A percentile compares a stretch with the other conserved stretches of the same genome.
These are phyloP conservation scores for Colletotrichum sp. DNA, from an alignment of 2,329 filamentous ascomycete species.

Conservation along the genomic window DNA sequence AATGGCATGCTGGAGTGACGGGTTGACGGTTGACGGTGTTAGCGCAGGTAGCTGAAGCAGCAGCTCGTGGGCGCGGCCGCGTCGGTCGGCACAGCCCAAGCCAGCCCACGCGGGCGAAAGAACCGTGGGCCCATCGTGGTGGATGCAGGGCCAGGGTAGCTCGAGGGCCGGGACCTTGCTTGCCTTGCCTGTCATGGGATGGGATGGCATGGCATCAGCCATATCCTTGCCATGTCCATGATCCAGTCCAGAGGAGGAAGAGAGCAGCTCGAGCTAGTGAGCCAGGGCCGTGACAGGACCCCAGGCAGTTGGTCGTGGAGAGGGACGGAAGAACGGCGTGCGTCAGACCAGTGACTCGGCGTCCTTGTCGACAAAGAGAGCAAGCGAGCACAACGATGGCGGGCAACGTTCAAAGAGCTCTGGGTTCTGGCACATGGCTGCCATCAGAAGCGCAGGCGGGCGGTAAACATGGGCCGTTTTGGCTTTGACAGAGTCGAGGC, in stretches of 20 bases:
- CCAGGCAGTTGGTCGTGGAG: conserved; percentile 9
- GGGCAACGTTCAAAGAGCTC: conserved; percentile 1
- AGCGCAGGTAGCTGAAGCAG: neutral
- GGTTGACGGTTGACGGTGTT: neutral
- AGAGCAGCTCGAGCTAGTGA: neutral
- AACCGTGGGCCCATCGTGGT: conserved; percentile 1
- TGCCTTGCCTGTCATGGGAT: neutral
- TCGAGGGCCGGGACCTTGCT: neutral
- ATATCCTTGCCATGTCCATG: neutral
- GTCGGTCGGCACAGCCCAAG: conserved; percentile 2
- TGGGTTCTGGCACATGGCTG: neutral
- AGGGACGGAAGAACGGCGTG: neutral
- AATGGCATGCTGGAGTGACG: neutral
- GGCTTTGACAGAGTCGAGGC: conserved; percentile 6
- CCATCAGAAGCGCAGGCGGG: neutral
- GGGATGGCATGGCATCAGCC: conserved; percentile 12
- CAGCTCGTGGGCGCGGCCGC: neutral
- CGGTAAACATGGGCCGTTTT: neutral
- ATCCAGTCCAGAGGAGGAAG: neutral
- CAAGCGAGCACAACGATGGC: neutral
- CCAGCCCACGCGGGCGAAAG: neutral
- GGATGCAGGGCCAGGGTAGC: neutral
- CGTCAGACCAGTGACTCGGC: neutral
- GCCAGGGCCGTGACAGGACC: neutral
- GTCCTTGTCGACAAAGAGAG: neutral